Percentiles rank a stretch among this genome's conserved stretches.
Evolutionary conservation across 805 yeast species (phyloP).

Genomic region (Lachancea mirantina): DNA sequence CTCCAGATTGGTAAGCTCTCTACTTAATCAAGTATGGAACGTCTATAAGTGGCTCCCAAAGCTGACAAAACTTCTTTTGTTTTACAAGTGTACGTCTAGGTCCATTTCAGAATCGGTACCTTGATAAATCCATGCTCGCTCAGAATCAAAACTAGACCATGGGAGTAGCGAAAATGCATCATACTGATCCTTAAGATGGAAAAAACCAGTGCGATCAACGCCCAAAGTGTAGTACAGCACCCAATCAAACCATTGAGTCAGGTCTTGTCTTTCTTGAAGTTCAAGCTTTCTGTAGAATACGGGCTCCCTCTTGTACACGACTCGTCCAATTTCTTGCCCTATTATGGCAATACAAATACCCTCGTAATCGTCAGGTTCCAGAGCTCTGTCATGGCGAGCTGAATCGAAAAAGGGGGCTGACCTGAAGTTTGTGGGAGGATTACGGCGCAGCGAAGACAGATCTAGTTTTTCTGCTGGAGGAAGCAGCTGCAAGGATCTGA

Average conservation of each 20-base stretch:
- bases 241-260: conserved; percentile 13
- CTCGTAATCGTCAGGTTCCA: conserved; percentile 17
- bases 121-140: too few species aligned
- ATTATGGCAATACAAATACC: conserved; percentile 15
- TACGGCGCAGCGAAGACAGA: conserved; percentile 1
- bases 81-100: conserved; percentile 3
- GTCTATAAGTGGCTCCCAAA: too few species aligned
- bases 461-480: conserved; percentile 2
- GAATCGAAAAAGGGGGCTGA: conserved; percentile 17
- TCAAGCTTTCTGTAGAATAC: conserved; percentile 23
- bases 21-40: too few species aligned
- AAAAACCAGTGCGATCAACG: conserved; percentile 21
- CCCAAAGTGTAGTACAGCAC: conserved; percentile 21
- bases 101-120: conserved; percentile 4
- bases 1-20: too few species aligned
- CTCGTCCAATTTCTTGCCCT: conserved; percentile 11
- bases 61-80: too few species aligned
- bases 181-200: conserved; percentile 19
- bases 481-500: conserved; percentile 2
- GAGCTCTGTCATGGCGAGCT: conserved; percentile 17
- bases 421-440: conserved; percentile 9
- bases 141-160: conserved; percentile 14
- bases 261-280: conserved; percentile 14
- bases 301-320: conserved; percentile 9
- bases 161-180: conserved; percentile 16